A percentile compares a stretch with the other conserved stretches of the same genome.
Conservation (phyloP, 352 stramenopile species). For the Phytophthora lateralis region DNA sequence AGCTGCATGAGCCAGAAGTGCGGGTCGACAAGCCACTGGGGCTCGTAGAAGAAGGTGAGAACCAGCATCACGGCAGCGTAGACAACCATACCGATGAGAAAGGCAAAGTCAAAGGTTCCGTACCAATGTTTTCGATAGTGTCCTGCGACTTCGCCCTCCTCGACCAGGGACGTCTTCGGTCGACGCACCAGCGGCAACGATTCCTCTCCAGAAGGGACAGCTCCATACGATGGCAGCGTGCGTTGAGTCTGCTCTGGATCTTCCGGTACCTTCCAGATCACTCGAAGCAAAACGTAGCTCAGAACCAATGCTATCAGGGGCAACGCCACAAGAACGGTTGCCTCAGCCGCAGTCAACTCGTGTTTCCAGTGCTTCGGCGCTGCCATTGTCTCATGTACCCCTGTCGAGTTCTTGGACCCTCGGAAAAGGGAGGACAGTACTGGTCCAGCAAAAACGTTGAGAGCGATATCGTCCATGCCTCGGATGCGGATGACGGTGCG, state of each 20-base stretch:
- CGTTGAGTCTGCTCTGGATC: conserved; percentile 37
- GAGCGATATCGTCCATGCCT: conserved; percentile 8
- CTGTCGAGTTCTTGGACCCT: conserved; percentile 10
- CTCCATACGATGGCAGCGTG: conserved; percentile 41
- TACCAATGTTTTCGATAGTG: conserved; percentile 65
- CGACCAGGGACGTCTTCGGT: conserved; percentile 60
- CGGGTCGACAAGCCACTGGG: conserved; percentile 48
- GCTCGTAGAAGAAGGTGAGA: conserved; percentile 65
- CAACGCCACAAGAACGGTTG: conserved; percentile 36
- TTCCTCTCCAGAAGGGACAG: conserved; percentile 33
- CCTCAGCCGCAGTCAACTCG: conserved; percentile 30
- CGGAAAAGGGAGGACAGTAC: conserved; percentile 14
- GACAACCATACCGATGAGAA: conserved; percentile 60
- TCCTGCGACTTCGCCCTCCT: conserved; percentile 68
- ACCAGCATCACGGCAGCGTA: conserved; percentile 57
- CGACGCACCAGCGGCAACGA: conserved; percentile 38
- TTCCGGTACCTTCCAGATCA: conserved; percentile 65
- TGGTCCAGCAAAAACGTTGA: conserved; percentile 18
- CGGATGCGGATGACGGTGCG: conserved; percentile 1
- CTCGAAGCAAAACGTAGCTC: conserved; percentile 65
- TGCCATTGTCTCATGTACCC: neutral
- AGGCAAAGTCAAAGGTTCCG: conserved; percentile 66
- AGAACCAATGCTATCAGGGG: conserved; percentile 54
- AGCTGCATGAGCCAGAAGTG: conserved; percentile 72
- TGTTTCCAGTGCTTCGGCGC: conserved; percentile 36